Evolutionary conservation across 2,329 filamentous ascomycete species (phyloP).

Genomic region (Trichothecium sympodiale): DNA sequence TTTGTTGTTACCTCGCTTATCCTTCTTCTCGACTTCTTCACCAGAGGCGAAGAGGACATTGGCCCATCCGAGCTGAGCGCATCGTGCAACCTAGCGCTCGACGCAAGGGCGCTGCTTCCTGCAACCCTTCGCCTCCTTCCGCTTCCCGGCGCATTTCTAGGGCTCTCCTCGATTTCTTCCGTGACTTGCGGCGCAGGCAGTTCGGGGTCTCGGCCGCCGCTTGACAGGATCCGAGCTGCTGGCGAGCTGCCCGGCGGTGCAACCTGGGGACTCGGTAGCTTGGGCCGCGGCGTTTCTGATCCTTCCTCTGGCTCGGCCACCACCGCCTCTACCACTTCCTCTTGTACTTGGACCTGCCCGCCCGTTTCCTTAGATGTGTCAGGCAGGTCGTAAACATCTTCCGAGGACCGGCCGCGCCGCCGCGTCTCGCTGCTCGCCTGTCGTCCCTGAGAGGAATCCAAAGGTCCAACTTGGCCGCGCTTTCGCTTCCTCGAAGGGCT

Average conservation of each 20-base stretch:
- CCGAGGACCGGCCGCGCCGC: too few relatives aligned
- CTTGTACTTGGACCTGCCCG: conserved; percentile 6
- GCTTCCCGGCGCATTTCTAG: conserved; percentile 42
- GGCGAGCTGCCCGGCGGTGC: background rate
- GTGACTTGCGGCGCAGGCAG: conserved; percentile 11
- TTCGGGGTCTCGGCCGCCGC: too few relatives aligned
- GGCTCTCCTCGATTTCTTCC: conserved; percentile 31
- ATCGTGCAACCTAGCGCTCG: conserved; percentile 31
- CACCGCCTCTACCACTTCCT: background rate
- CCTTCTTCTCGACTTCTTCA: conserved; percentile 26
- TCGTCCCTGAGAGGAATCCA: too few relatives aligned
- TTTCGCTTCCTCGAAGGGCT: conserved; percentile 5
- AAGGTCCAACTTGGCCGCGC: conserved; percentile 6
- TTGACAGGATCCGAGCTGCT: too few relatives aligned
- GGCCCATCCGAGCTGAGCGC: conserved; percentile 20
- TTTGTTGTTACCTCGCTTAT: conserved; percentile 22
- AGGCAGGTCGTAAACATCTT: conserved; percentile 13
- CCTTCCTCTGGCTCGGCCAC: background rate
- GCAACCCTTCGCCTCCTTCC: conserved; percentile 33
- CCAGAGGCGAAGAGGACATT: conserved; percentile 29
- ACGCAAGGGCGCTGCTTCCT: conserved; percentile 22
- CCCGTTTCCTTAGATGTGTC: conserved; percentile 18
- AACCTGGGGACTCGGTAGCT: background rate
- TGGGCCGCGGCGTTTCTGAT: background rate
- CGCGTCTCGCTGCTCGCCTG: too few relatives aligned